Conservation (phyloP, 2,329 filamentous ascomycete species). For the Keithomyces neogunnii region DNA sequence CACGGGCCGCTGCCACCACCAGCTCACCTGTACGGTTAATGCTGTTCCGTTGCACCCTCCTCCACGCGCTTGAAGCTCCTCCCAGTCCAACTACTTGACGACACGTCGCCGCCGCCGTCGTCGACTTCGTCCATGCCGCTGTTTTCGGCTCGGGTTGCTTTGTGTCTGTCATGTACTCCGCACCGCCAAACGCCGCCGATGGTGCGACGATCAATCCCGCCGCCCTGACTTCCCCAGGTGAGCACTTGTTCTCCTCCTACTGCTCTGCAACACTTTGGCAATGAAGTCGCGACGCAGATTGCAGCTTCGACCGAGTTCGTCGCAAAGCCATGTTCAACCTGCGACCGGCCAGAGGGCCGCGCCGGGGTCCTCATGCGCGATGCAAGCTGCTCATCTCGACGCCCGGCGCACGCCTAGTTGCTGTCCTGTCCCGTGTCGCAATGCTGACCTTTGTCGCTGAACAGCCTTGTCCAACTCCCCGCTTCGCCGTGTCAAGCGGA, state of each 20-base stretch:
- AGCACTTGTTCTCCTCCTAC: slow-evolving; percentile 13
- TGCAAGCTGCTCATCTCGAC: not conserved
- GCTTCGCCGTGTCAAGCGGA: slow-evolving; percentile 68
- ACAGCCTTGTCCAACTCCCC: slow-evolving; percentile 42
- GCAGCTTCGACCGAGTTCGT: not conserved
- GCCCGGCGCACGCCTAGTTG: not conserved
- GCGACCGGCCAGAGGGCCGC: no score
- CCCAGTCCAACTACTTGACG: slow-evolving; percentile 51
- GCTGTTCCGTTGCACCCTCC: slow-evolving; percentile 34
- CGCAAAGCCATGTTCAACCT: no score
- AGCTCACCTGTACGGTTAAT: slow-evolving; percentile 43
- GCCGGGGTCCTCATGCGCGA: not conserved
- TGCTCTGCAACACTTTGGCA: not conserved
- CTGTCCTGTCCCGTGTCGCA: slow-evolving; percentile 2
- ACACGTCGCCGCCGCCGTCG: slow-evolving; percentile 49
- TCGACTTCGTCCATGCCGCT: slow-evolving; percentile 23
- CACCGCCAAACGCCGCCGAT: slow-evolving; percentile 62
- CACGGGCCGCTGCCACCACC: slow-evolving; percentile 15
- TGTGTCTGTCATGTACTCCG: slow-evolving; percentile 28
- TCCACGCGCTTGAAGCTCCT: slow-evolving; percentile 26
- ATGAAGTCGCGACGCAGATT: not conserved
- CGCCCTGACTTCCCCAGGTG: slow-evolving; percentile 73
- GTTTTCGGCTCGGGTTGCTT: slow-evolving; percentile 11
- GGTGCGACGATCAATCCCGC: slow-evolving; percentile 88
- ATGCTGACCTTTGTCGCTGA: slow-evolving; percentile 17